Conservation (phyloP, 2,329 filamentous ascomycete genomes). For the Rasamsonia emersonii region DNA sequence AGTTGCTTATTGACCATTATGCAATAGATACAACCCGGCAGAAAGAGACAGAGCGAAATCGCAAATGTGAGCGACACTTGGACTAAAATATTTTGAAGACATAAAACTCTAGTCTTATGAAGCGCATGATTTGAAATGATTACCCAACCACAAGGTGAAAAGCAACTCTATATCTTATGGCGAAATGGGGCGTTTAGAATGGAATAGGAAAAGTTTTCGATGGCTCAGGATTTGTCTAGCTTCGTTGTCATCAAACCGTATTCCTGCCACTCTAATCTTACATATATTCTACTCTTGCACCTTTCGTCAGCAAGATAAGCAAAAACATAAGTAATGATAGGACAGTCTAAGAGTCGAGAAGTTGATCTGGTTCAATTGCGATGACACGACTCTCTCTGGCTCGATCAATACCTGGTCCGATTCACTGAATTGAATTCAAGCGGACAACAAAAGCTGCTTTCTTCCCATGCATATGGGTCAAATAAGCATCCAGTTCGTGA, state of each 20-base stretch:
- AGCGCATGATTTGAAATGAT: not conserved
- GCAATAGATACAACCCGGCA: constrained; percentile 39
- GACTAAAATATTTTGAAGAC: not conserved
- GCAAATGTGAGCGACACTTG: constrained; percentile 11
- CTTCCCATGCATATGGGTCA: constrained; percentile 52
- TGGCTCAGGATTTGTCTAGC: no score
- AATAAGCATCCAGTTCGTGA: constrained; percentile 62
- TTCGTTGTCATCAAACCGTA: no score
- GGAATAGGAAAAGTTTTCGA: constrained; percentile 1
- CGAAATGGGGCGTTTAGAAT: constrained; percentile 1
- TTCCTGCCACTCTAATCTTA: no score
- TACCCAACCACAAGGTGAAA: no score
- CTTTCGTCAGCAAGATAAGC: no score
- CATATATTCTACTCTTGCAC: no score
- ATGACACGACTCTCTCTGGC: no score
- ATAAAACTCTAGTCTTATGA: no score
- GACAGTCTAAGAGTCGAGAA: no score
- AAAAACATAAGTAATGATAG: no score
- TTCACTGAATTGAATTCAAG: constrained; percentile 19
- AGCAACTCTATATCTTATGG: not conserved
- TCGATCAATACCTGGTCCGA: no score
- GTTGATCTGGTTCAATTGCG: not conserved
- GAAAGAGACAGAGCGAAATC: constrained; percentile 39
- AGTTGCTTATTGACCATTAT: constrained; percentile 1
- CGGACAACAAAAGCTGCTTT: constrained; percentile 47